Percentiles rank a stretch among this genome's conserved stretches.
These are phyloP conservation scores for Penicillium samsonianum DNA, from an alignment of 495 filamentous ascomycete species.

Conservation along the genomic window DNA sequence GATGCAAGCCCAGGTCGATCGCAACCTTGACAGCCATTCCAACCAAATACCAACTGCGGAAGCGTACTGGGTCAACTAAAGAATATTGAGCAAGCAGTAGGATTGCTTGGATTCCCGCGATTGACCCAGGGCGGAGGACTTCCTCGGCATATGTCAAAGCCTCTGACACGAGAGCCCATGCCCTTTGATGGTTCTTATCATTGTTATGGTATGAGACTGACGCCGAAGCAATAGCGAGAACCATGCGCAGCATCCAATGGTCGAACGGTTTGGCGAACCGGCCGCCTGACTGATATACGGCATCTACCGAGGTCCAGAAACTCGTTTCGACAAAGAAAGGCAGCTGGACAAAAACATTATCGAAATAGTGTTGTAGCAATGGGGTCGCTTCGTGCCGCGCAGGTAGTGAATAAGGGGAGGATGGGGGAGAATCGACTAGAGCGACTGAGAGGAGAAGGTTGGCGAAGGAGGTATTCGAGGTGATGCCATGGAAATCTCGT, in stretches of 20 bases:
- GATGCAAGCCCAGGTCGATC: slow-evolving; percentile 85
- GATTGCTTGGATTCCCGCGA: slow-evolving; percentile 79
- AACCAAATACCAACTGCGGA: slow-evolving; percentile 87
- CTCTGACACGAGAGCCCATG: slow-evolving; percentile 63
- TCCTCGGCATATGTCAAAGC: slow-evolving; percentile 75
- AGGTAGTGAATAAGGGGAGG: slow-evolving; percentile 62
- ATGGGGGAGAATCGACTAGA: slow-evolving; percentile 63
- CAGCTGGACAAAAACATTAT: slow-evolving; percentile 74
- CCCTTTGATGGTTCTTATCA: slow-evolving; percentile 64
- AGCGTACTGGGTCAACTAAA: slow-evolving; percentile 82
- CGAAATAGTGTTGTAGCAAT: slow-evolving; percentile 78
- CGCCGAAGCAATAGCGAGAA: slow-evolving; percentile 75
- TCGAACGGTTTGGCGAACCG: slow-evolving; percentile 69
- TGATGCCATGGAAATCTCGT: slow-evolving; percentile 85
- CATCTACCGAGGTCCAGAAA: slow-evolving; percentile 74
- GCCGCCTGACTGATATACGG: slow-evolving; percentile 67
- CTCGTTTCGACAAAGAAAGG: slow-evolving; percentile 76
- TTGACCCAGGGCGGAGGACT: slow-evolving; percentile 79
- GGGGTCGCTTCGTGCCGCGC: slow-evolving; percentile 61
- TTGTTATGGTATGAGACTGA: slow-evolving; percentile 67
- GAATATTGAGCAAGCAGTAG: slow-evolving; percentile 84
- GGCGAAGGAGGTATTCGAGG: slow-evolving; percentile 81
- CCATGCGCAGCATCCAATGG: slow-evolving; percentile 84
- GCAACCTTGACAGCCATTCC: slow-evolving; percentile 82
- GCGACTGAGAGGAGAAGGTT: slow-evolving; percentile 76